phyloP scores from a whole-genome alignment of 345 rosid species.

The Eucalyptus decipiens region DNA sequence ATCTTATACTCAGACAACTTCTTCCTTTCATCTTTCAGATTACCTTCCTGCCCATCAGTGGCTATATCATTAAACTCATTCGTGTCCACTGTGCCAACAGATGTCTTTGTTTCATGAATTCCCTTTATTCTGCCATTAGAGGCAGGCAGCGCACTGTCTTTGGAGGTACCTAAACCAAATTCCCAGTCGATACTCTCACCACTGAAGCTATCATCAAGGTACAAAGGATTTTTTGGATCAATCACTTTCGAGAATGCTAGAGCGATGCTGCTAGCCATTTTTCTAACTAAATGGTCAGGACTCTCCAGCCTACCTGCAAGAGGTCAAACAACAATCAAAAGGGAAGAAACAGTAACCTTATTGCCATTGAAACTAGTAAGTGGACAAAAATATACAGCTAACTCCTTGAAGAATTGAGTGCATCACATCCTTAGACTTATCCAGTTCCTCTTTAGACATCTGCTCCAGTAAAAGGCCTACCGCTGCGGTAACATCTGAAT shows the following conservation, averaged over 20 bases:
- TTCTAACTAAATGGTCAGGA: slow-evolving; percentile 62
- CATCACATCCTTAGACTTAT: slow-evolving; percentile 62
- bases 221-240: slow-evolving; percentile 82
- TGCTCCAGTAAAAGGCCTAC: slow-evolving; percentile 85
- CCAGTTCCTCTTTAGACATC: slow-evolving; percentile 78
- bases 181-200: slow-evolving; percentile 86
- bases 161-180: slow-evolving; percentile 34
- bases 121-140: slow-evolving; percentile 6
- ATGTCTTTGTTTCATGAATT: slow-evolving; percentile 14
- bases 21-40: slow-evolving; percentile 24
- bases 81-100: slow-evolving; percentile 11
- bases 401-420: slow-evolving; percentile 92
- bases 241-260: slow-evolving; percentile 75
- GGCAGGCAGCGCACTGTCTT: slow-evolving; percentile 8
- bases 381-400: slow-evolving; percentile 46
- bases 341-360: neutral
- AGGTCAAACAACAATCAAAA: slow-evolving; percentile 5
- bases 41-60: slow-evolving; percentile 3
- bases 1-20: slow-evolving; percentile 21
- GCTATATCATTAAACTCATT: slow-evolving; percentile 2
- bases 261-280: slow-evolving; percentile 88
- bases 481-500: slow-evolving; percentile 74
- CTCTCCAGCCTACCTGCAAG: slow-evolving; percentile 85
- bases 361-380: slow-evolving; percentile 1
- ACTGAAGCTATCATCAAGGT: slow-evolving; percentile 69